Evolutionary conservation across 495 filamentous ascomycete species (phyloP), one percentile per base, ranked within the genome.

Genomic region (Talaromyces ruber): DNA sequence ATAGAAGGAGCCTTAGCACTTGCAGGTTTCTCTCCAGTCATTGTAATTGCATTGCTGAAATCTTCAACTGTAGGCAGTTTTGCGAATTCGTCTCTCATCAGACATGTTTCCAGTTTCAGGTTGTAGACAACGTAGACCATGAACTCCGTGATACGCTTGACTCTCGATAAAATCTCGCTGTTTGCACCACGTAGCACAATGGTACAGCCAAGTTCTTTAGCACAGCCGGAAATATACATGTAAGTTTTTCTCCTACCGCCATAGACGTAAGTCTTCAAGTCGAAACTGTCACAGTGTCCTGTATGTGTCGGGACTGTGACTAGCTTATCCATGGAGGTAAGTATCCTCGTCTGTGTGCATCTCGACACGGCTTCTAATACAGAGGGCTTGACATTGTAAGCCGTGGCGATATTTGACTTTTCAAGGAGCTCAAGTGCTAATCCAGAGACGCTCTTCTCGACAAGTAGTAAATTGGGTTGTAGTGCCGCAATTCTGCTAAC

Each of bases 91-190:
- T 99, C 95, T 57, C 93, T 84, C 89, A 99, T 94, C 53, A 99
- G 73, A 68, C 87, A 96, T 2, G 95, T 97, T 73, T 99, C 95
- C 7, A 99, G 82, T 70, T 94, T 97, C 22, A 98, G 81, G 66
- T 97, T 99, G 73, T 99, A 97, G 16, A 97, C 92, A 25, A 99
- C 95, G 68, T 97, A 99, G 60, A 93, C 86, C 92, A 99, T 96
- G 68, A 99, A 96, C 71, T 99, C 95, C 2, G 94, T 95, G 67
- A 99, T 95, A 51, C 84, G 84, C 70, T 99, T 99, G 71, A 99
- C 86, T 62, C 84, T 89, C 2, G 82, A 76, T 6, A 99, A 81
- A 0, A 83, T 77, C 45, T 83, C 71, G 30, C 84, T 86, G 52
- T 88, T 80, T 22, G 86, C 92, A 3, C 95, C 95, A 45, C 95